Evolutionary conservation across 2,329 filamentous ascomycete genomes (phyloP).

Genomic region (Thelonectria rubi): DNA sequence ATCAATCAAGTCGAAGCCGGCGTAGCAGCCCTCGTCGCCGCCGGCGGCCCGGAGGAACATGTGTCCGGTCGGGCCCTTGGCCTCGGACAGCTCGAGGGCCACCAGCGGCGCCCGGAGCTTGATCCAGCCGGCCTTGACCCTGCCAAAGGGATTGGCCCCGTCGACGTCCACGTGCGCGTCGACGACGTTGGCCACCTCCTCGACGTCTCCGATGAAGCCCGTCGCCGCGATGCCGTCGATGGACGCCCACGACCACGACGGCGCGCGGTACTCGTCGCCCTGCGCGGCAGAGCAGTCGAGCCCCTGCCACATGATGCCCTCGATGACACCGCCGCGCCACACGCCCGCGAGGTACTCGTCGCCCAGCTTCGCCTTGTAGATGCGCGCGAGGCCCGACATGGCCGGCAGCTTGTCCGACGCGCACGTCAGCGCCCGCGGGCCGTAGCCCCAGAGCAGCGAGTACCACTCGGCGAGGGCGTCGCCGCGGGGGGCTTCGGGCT

Average conservation of each 20-base stretch:
- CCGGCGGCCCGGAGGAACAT: background rate
- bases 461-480: background rate
- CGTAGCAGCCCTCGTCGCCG: background rate
- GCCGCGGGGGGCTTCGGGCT: background rate
- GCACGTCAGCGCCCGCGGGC: conserved; percentile 12
- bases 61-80: conserved; percentile 1
- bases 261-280: conserved; percentile 23
- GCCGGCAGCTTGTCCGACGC: conserved; percentile 24
- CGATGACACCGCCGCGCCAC: conserved; percentile 13
- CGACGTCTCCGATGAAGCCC: background rate
- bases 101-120: conserved; percentile 8
- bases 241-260: conserved; percentile 30
- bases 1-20: conserved; percentile 7
- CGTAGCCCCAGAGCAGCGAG: conserved; percentile 1
- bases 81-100: background rate
- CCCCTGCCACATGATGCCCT: conserved; percentile 18
- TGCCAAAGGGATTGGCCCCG: conserved; percentile 14
- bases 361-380: conserved; percentile 14
- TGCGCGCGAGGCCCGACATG: conserved; percentile 17
- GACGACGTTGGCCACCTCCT: background rate
- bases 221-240: conserved; percentile 14
- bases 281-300: background rate
- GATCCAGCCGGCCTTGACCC: conserved; percentile 14
- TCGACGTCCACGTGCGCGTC: conserved; percentile 11
- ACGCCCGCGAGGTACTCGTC: conserved; percentile 25